phyloP scores from a whole-genome alignment of 1,139 yeast genomes.

The Yamadazyma songkhlaensis region DNA sequence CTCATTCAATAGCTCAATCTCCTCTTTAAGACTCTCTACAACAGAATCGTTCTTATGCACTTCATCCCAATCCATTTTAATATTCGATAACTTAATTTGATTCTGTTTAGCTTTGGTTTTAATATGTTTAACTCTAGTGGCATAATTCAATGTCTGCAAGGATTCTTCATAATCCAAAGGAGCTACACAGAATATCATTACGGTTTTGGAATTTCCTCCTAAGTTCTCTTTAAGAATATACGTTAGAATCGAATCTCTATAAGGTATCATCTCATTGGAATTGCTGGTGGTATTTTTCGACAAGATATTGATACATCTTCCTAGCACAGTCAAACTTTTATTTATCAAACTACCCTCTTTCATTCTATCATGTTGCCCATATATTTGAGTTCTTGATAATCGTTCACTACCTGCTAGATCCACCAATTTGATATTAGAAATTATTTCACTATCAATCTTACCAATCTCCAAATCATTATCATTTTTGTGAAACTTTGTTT shows the following conservation, averaged over 20 bases:
- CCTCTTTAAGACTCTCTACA: slow-evolving; percentile 29
- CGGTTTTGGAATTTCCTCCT: slow-evolving; percentile 73
- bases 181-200: slow-evolving; percentile 73
- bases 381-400: slow-evolving; percentile 59
- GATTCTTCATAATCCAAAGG: slow-evolving; percentile 78
- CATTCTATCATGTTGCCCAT: slow-evolving; percentile 55
- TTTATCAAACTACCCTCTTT: slow-evolving; percentile 76
- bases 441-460: slow-evolving; percentile 51
- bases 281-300: slow-evolving; percentile 24
- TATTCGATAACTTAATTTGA: slow-evolving; percentile 28
- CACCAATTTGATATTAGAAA: slow-evolving; percentile 64
- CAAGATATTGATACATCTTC: slow-evolving; percentile 66
- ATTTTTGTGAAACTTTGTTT: slow-evolving; percentile 38
- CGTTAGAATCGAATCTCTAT: slow-evolving; percentile 70
- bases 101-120: slow-evolving; percentile 56
- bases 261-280: slow-evolving; percentile 45
- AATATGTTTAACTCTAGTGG: slow-evolving; percentile 70
- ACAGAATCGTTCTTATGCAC: slow-evolving; percentile 25
- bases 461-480: slow-evolving; percentile 26
- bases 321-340: slow-evolving; percentile 71
- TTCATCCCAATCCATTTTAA: slow-evolving; percentile 33
- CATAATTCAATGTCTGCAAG: slow-evolving; percentile 69
- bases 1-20: slow-evolving; percentile 28
- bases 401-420: slow-evolving; percentile 85
- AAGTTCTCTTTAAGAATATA: slow-evolving; percentile 70